phyloP scores from a whole-genome alignment of 306 rosid genomes.

The Dalbergia oliveri region DNA sequence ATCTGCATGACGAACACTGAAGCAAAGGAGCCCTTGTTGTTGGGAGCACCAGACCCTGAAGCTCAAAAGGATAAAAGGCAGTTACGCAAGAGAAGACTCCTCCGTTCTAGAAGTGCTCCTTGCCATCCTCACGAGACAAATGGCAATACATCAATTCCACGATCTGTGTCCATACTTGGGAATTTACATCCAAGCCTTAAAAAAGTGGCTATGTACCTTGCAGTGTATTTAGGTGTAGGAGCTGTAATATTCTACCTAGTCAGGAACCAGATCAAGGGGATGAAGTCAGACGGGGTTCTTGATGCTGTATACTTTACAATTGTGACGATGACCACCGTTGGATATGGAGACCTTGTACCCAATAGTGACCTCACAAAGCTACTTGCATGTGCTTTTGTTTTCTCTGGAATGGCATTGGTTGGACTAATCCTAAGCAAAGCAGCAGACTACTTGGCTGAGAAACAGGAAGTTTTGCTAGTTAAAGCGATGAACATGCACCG shows the following conservation, averaged over 20 bases:
- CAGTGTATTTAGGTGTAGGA: slow-evolving; percentile 54
- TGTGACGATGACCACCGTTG: slow-evolving; percentile 68
- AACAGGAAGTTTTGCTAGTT: slow-evolving; percentile 57
- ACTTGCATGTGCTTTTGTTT: slow-evolving; percentile 63
- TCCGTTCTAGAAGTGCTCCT: slow-evolving; percentile 70
- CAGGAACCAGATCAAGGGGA: slow-evolving; percentile 54
- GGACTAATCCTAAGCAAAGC: slow-evolving; percentile 57
- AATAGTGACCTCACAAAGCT: slow-evolving; percentile 56
- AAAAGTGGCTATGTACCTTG: slow-evolving; percentile 44
- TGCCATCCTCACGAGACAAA: slow-evolving; percentile 25
- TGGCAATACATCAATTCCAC: slow-evolving; percentile 21
- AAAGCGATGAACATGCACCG: slow-evolving; percentile 51
- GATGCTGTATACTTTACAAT: slow-evolving; percentile 61
- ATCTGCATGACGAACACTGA: slow-evolving; percentile 61
- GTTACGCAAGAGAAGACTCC: slow-evolving; percentile 51
- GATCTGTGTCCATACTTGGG: slow-evolving; percentile 42
- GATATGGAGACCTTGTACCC: slow-evolving; percentile 67
- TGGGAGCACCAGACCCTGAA: slow-evolving; percentile 25
- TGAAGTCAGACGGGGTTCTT: slow-evolving; percentile 51
- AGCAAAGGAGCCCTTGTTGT: slow-evolving; percentile 55
- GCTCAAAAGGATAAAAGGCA: slow-evolving; percentile 40
- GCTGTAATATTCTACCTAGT: slow-evolving; percentile 54
- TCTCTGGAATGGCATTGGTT: slow-evolving; percentile 62
- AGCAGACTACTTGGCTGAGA: slow-evolving; percentile 63
- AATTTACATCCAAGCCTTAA: slow-evolving; percentile 51